Base-by-base conservation (phyloP, 2,329 filamentous ascomycete species). In the Hypoxylon sp. region DNA sequence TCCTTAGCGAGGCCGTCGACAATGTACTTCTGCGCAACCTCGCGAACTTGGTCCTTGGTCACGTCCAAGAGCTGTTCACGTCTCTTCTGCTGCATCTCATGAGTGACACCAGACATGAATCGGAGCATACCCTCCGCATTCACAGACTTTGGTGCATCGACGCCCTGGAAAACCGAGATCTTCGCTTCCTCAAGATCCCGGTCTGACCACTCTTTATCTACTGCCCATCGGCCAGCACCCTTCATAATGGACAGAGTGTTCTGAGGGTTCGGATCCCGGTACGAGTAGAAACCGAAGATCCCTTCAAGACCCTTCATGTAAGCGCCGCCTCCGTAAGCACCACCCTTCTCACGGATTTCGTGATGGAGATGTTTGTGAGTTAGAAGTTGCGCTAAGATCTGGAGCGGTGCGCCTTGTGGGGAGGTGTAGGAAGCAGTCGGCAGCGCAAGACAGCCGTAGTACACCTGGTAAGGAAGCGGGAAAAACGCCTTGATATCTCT, bases 321-420 rank as follows among this genome's bases (percentile, higher is more conserved):
- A 1, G 96, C 95, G 13, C 94, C 94, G 21, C 93, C 96, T 48
- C 96, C 96, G 73, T 99, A 99, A 0, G 96, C 96, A 38, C 96
- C 96, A 32, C 96, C 96, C 81, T 98, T 98, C 78, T 99, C 96
- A 60, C 96, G 92, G 72, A 99, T 98, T 80, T 98, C 96, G 73
- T 97, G 95, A 78, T 99, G 96, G 28, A 99, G 85, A 77, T 98
- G 93, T 80, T 97, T 98, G 82, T 99, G 95, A 0, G 95, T 98
- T 32, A 99, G 87, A 17, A 99, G 88, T 78, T 98, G 93, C 11
- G 94, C 90, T 21, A 99, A 89, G 43, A 98, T 91, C 74, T 95
- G 93, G 14, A 98, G 89, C 0, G 94, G 87, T 1, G 96, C 93
- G 43, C 92, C 90, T 57, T 91, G 86, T 0, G 89, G 79, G 46